phyloP scores from a whole-genome alignment of 2,329 filamentous ascomycete genomes.

The Botrytis deweyae region DNA sequence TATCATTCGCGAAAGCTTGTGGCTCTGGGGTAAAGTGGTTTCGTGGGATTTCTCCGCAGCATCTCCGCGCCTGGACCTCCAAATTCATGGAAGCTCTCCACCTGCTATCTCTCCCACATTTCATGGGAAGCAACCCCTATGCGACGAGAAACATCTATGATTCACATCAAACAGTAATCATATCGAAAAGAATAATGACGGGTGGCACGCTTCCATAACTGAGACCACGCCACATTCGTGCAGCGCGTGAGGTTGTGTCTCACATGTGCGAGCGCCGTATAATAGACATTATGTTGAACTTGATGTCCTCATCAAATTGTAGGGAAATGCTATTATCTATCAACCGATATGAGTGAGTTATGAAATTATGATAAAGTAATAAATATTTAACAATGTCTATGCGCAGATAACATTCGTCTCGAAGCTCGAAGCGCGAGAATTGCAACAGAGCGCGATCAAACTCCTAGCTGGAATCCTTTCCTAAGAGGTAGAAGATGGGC shows the following conservation, averaged over 20 bases:
- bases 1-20: background rate
- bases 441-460: background rate
- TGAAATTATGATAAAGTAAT: too few species aligned
- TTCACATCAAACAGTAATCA: background rate
- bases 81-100: too few species aligned
- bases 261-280: background rate
- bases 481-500: background rate
- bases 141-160: background rate
- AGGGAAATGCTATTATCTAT: background rate
- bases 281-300: background rate
- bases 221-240: background rate
- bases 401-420: background rate
- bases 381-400: background rate
- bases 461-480: background rate
- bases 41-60: background rate
- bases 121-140: too few species aligned
- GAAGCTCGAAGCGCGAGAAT: slow-evolving; percentile 6
- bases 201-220: background rate
- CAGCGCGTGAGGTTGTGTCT: background rate
- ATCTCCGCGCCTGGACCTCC: background rate
- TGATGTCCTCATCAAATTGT: too few species aligned
- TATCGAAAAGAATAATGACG: background rate
- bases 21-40: background rate
- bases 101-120: background rate
- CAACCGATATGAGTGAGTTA: background rate